Conservation (phyloP, 352 stramenopile species). For the Paralagenidium karlingii region DNA sequence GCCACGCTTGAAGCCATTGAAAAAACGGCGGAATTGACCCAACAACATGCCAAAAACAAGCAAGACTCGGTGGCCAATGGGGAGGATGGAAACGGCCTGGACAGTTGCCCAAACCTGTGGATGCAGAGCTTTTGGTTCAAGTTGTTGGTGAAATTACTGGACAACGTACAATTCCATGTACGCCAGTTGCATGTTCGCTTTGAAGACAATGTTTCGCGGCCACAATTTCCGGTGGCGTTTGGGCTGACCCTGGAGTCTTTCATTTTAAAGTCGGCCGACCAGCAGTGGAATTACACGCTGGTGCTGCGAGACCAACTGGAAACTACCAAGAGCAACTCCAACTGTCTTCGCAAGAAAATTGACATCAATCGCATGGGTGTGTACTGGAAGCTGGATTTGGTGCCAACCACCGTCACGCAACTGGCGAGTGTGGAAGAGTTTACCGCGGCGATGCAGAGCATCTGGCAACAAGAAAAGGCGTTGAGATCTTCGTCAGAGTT, state of each 20-base stretch:
- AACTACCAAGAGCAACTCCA: constrained; percentile 6
- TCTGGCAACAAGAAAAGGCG: no score
- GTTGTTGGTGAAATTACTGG: constrained; percentile 62
- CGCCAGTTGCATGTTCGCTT: constrained; percentile 63
- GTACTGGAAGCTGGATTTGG: constrained; percentile 58
- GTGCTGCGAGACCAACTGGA: constrained; percentile 26
- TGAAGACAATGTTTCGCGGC: constrained; percentile 48
- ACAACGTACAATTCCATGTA: constrained; percentile 76
- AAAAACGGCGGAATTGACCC: constrained; percentile 51
- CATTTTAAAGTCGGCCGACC: constrained; percentile 72
- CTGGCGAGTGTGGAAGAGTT: constrained; percentile 47
- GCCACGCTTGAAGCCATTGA: constrained; percentile 66
- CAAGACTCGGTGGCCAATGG: constrained; percentile 6
- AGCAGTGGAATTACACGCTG: constrained; percentile 76
- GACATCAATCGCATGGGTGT: constrained; percentile 71
- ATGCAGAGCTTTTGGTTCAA: constrained; percentile 73
- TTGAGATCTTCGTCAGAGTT: constrained; percentile 7
- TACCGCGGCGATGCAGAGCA: constrained; percentile 56
- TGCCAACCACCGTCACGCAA: constrained; percentile 20
- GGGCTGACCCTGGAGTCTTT: constrained; percentile 67
- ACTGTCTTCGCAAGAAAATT: constrained; percentile 69
- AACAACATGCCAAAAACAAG: constrained; percentile 35
- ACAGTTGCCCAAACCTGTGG: no score
- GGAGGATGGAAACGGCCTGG: no score
- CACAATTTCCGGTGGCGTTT: constrained; percentile 29